Evolutionary conservation across 1,139 yeast genomes (phyloP).

Genomic region (Trichomonascaceae sp.): DNA sequence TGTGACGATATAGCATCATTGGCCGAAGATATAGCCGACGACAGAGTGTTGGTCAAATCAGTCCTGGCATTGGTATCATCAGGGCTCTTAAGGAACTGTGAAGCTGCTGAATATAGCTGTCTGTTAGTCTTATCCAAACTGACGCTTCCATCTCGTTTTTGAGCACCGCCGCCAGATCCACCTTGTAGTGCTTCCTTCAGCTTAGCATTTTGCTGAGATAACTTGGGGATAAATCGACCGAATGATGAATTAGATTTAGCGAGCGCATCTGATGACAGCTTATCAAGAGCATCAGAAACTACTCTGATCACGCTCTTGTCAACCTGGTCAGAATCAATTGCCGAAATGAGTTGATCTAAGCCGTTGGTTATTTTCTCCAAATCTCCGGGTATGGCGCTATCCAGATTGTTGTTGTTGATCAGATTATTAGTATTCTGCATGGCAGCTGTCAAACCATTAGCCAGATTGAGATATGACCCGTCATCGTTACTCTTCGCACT

Average conservation of each 20-base stretch:
- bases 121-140: not conserved
- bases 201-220: not conserved
- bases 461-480: not conserved
- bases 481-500: not conserved
- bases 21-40: not conserved
- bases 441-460: not conserved
- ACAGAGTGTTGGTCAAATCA: not conserved
- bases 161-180: not conserved
- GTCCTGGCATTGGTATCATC: not conserved
- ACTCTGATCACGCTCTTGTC: not conserved
- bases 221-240: not conserved
- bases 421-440: not conserved
- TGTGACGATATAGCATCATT: not conserved
- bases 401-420: not conserved
- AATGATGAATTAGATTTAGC: not conserved
- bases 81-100: not conserved
- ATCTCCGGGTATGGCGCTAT: not conserved
- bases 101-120: not conserved
- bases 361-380: not conserved
- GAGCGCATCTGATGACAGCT: not conserved
- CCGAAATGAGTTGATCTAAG: not conserved
- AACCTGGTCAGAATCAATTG: not conserved
- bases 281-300: not conserved
- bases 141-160: not conserved
- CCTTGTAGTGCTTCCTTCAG: not conserved